Evolutionary conservation across 2,329 filamentous ascomycete species (phyloP), one percentile per base, ranked within the genome.

Genomic region (Neobulgaria alba): DNA sequence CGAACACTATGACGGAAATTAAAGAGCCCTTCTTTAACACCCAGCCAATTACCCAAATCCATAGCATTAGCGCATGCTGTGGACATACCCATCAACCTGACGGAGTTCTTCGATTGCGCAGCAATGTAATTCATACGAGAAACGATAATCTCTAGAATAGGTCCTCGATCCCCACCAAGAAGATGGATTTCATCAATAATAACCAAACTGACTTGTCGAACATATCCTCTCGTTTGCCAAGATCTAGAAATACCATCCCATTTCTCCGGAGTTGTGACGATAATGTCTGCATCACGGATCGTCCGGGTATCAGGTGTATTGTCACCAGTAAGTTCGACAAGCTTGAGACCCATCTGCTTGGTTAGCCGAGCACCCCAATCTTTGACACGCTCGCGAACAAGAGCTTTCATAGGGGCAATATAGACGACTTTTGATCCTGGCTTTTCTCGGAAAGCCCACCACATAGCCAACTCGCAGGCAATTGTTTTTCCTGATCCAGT

Each of bases 121-220:
- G 90, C 92, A 55, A 98, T 98, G 61, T 96, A 98, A 61, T 98
- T 98, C 93, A 98, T 96, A 53, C 78, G 75, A 26, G 78, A 82
- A 10, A 82, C 93, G 49, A 98, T 98, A 54, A 98, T 98, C 64
- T 98, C 92, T 36, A 98, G 70, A 73, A 98, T 98, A 1, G 93
- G 93, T 16, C 90, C 92, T 63, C 92, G 83, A 57, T 98, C 92
- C 45, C 92, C 88, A 19, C 92, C 93, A n/a, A 98, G 74, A 19
- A 98, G 68, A 64, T 98, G 92, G 43, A 98, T 98, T 66, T 98
- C 92, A 57, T 98, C 92, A 51, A 98, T 98, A 47, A 98, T 95
- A 38, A 98, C 92, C 12, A 98, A 68, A 46, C 88, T 90, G 45
- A 98, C 92, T 63, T 95, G 83, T 38, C 88, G 79, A 30, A 98